Base-by-base conservation (phyloP, 805 yeast species). In the Wickerhamomyces alni region DNA sequence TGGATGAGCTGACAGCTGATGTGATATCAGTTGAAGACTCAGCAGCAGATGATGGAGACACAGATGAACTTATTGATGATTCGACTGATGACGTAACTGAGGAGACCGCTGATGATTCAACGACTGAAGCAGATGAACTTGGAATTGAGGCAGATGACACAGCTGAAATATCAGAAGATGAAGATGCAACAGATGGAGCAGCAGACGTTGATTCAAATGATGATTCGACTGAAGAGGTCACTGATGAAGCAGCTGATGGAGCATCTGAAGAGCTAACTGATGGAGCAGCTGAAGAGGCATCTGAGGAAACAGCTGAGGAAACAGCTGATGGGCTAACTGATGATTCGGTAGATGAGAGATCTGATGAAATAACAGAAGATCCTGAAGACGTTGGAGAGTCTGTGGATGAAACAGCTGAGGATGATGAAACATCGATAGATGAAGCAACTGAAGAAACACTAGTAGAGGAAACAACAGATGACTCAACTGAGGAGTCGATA, bases 261-360 rank as follows among this genome's bases (percentile, higher is more conserved):
- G 29, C 29, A 26, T 5, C 17, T 16, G 30, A 12, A 26, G 37
- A 17, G 9, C 24, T 21, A 6, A 21, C n/a, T 16, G 46, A 21
- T 18, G 31, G 17, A 26, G 17, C 15, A 15, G 40, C 17, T 3
- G 40, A 32, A 5, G 37, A 28, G 4, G 22, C 42, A 30, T 21
- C 24, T 21, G 24, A 21, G 9, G 24, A 21, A n/a, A n/a, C n/a
- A 17, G 34, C n/a, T 16, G 46, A 21, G 17, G 31, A 19, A 26
- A 15, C 15, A 15, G 40, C 17, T 3, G 40, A 32, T 8, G 37
- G 24, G 4, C 17, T 39, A 30, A 7, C 24, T 21, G 24, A 21
- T 7, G 24, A 21, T 21, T 21, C 9, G 9, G 24, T 9, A 7
- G 24, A 21, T 7, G 24, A 21, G 6, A 7, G 24, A 21, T 6